Percentiles rank a stretch among this genome's conserved stretches.
Evolutionary conservation across 768 basidiomycete species (phyloP).

Genomic region (Terana coerulea): DNA sequence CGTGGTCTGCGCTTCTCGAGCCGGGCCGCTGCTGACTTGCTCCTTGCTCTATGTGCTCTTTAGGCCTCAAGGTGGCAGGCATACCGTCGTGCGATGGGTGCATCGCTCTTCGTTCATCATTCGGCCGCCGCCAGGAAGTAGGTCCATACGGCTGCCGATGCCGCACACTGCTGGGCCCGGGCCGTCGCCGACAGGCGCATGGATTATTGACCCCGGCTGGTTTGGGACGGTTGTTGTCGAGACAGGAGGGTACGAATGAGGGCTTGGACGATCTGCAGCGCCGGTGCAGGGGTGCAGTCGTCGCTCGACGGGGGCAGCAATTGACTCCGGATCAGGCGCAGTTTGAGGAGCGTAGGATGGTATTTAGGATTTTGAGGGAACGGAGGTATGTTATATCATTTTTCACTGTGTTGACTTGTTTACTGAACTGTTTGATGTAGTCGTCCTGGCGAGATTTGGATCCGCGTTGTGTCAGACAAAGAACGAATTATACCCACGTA

Average conservation of each 20-base stretch:
- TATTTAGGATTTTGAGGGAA: constrained; percentile 74
- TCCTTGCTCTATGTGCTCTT: constrained; percentile 7
- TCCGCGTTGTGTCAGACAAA: constrained; percentile 12
- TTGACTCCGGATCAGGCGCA: constrained; percentile 24
- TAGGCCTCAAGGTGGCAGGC: constrained; percentile 75
- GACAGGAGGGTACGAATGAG: constrained; percentile 85
- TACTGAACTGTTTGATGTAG: constrained; percentile 2
- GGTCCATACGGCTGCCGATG: constrained; percentile 29
- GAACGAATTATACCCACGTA: constrained; percentile 11
- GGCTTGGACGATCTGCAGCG: constrained; percentile 73
- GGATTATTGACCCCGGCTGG: constrained; percentile 76
- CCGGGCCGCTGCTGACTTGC: constrained; percentile 4
- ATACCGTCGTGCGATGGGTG: constrained; percentile 84
- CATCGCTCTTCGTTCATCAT: constrained; percentile 76
- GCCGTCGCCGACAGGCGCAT: constrained; percentile 46
- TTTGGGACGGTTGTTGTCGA: constrained; percentile 81
- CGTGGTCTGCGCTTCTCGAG: constrained; percentile 26
- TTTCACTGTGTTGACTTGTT: neutral
- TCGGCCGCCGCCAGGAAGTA: constrained; percentile 42
- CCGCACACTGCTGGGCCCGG: constrained; percentile 27
- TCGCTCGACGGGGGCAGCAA: constrained; percentile 38
- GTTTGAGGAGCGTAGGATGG: constrained; percentile 43
- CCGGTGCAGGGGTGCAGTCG: constrained; percentile 68
- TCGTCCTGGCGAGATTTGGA: constrained; percentile 17
- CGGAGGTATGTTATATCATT: constrained; percentile 50